These are phyloP conservation scores for Tritrichomonas musculus DNA, from an alignment of 208 protist species.

Conservation along the genomic window DNA sequence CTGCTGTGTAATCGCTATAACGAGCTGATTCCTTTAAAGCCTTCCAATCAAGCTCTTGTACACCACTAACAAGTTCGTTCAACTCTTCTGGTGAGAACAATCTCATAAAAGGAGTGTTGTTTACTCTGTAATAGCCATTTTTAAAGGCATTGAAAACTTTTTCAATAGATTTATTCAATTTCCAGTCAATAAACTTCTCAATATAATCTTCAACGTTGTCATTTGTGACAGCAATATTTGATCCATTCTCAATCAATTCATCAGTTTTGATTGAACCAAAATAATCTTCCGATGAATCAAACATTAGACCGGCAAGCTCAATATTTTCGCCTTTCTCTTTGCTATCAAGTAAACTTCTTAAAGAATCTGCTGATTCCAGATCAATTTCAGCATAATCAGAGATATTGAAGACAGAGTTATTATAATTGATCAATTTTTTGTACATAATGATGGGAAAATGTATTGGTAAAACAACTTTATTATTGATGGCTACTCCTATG, in stretches of 20 bases:
- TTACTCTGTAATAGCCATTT: slow-evolving; percentile 40
- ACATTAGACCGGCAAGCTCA: background rate
- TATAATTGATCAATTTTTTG: slow-evolving; percentile 35
- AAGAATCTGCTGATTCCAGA: slow-evolving; percentile 7
- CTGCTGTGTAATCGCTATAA: slow-evolving; percentile 53
- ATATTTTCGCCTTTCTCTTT: background rate
- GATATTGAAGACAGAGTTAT: background rate
- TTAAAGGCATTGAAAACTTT: slow-evolving; percentile 50
- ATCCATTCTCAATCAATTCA: slow-evolving; percentile 39
- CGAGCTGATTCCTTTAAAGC: background rate
- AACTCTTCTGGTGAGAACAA: background rate
- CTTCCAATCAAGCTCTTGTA: background rate
- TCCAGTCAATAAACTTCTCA: slow-evolving; percentile 19
- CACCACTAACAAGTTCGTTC: background rate
- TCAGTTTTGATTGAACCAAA: slow-evolving; percentile 36
- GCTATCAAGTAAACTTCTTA: background rate
- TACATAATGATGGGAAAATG: slow-evolving; percentile 63
- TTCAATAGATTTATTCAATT: slow-evolving; percentile 48
- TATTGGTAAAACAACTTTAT: slow-evolving; percentile 74
- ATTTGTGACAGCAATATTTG: slow-evolving; percentile 42
- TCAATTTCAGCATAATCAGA: slow-evolving; percentile 39
- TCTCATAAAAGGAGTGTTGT: slow-evolving; percentile 27
- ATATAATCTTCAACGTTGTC: slow-evolving; percentile 48
- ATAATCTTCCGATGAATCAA: slow-evolving; percentile 39
- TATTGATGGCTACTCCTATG: slow-evolving; percentile 78